phyloP scores from a whole-genome alignment of 1,139 yeast genomes.

The Geotrichum phurueaensis region DNA sequence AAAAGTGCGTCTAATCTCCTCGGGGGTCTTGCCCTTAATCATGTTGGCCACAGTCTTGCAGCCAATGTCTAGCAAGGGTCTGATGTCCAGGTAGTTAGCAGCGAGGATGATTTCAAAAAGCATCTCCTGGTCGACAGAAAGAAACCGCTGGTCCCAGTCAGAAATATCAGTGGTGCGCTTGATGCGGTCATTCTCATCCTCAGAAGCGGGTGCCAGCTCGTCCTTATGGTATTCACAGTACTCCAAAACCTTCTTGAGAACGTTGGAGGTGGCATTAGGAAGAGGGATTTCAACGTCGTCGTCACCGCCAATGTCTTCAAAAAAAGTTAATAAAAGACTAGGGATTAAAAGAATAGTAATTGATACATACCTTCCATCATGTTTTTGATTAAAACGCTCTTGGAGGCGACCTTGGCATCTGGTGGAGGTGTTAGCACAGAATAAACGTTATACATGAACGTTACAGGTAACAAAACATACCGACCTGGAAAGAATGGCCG shows the following conservation, averaged over 20 bases:
- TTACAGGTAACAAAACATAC: slow-evolving; percentile 26
- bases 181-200: slow-evolving; percentile 29
- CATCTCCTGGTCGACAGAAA: slow-evolving; percentile 98
- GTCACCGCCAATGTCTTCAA: slow-evolving; percentile 39
- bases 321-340: not conserved
- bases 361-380: slow-evolving; percentile 68
- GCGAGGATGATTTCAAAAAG: slow-evolving; percentile 93
- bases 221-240: slow-evolving; percentile 97
- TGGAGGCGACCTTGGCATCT: slow-evolving; percentile 82
- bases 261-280: slow-evolving; percentile 62
- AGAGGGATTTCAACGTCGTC: slow-evolving; percentile 83
- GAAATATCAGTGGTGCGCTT: slow-evolving; percentile 47
- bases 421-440: slow-evolving; percentile 22
- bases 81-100: slow-evolving; percentile 90
- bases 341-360: not conserved
- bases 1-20: slow-evolving; percentile 92
- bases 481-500: slow-evolving; percentile 38
- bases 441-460: not conserved
- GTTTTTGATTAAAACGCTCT: slow-evolving; percentile 81
- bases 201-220: slow-evolving; percentile 46
- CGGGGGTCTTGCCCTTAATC: slow-evolving; percentile 95
- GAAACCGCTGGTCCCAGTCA: slow-evolving; percentile 94
- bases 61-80: slow-evolving; percentile 89
- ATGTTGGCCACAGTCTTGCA: slow-evolving; percentile 97
- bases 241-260: slow-evolving; percentile 83